Percentiles rank a stretch among this genome's conserved stretches.
phyloP scores from a whole-genome alignment of 768 basidiomycete genomes.

The Melanogaster broomeanus region DNA sequence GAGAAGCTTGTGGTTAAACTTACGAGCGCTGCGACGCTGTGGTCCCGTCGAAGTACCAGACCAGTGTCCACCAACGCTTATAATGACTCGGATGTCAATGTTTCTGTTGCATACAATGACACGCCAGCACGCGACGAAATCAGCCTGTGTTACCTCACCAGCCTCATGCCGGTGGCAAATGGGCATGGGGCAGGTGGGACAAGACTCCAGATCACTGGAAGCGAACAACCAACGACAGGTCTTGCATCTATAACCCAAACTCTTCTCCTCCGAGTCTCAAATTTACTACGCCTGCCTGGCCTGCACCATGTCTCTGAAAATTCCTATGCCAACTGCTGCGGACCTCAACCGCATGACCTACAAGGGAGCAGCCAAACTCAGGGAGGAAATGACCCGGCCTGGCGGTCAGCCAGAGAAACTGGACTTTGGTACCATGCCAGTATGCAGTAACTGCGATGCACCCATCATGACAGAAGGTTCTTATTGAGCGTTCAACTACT shows the following conservation, averaged over 20 bases:
- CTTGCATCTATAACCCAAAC: not conserved
- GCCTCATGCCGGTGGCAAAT: too few relatives aligned
- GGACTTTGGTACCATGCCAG: constrained; percentile 25
- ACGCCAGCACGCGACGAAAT: too few relatives aligned
- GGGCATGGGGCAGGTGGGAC: too few relatives aligned
- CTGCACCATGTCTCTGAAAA: constrained; percentile 20
- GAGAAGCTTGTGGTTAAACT: too few relatives aligned
- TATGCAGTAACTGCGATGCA: constrained; percentile 24
- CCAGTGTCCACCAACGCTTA: too few relatives aligned
- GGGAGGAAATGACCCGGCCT: constrained; percentile 25
- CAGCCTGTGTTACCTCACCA: too few relatives aligned
- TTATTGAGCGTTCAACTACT: not conserved
- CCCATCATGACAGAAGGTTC: constrained; percentile 22
- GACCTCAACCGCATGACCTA: constrained; percentile 32
- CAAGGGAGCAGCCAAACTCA: constrained; percentile 28
- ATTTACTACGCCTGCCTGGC: not conserved
- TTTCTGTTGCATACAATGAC: too few relatives aligned
- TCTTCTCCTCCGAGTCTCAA: not conserved
- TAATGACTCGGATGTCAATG: too few relatives aligned
- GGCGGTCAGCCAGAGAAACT: constrained; percentile 29
- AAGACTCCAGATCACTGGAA: too few relatives aligned
- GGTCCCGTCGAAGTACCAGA: too few relatives aligned
- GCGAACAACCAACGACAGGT: not conserved
- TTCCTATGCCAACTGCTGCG: constrained; percentile 21
- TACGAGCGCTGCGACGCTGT: too few relatives aligned